Evolutionary conservation across 257 asterid species (phyloP), one percentile per base, ranked within the genome.

Genomic region (Solanum sejunctum): DNA sequence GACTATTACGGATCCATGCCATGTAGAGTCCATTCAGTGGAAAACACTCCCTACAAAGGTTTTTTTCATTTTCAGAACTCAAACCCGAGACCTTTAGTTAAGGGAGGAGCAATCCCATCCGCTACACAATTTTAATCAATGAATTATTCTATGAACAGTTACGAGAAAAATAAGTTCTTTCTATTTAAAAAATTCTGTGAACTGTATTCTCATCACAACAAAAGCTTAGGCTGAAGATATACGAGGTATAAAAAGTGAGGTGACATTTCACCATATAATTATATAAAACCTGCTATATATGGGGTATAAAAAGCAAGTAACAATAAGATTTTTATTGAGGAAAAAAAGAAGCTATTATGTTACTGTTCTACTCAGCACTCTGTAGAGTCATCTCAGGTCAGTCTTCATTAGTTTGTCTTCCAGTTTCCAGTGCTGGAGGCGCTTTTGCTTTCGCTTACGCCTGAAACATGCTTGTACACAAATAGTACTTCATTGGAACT

Each of bases 261-360:
- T 63, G 58, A 7, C 20, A 56, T 15, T 80, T 52, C 84, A 64
- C 21, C 23, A 52, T 1, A 56, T 41, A 21, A 55, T 70, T 39
- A 70, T 49, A 18, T 55, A 52, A 56, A 78, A 66, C 83, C 84
- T 56, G 82, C 87, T 88, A 86, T 85, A 83, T 81, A 84, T 84
- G 84, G n/a, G 81, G 83, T 89, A 87, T 87, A 87, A 71, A 63
- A 18, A 77, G 82, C 82, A 52, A 77, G 47, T 51, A 51, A 77
- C 5, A 49, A 26, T 78, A 41, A 78, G 21, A 52, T 28, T 52
- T 2, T 78, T 78, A 78, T 78, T 28, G 83, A 78, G 66, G 17
- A 0, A 16, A 17, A 52, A 16, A 77, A 77, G 82, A 51, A 77
- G 16, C 17, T 77, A 51, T 77, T 77, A 55, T 52, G 47, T 26